phyloP scores from a whole-genome alignment of 2,329 filamentous ascomycete species.

The Hymenoscyphus fructigenus region DNA sequence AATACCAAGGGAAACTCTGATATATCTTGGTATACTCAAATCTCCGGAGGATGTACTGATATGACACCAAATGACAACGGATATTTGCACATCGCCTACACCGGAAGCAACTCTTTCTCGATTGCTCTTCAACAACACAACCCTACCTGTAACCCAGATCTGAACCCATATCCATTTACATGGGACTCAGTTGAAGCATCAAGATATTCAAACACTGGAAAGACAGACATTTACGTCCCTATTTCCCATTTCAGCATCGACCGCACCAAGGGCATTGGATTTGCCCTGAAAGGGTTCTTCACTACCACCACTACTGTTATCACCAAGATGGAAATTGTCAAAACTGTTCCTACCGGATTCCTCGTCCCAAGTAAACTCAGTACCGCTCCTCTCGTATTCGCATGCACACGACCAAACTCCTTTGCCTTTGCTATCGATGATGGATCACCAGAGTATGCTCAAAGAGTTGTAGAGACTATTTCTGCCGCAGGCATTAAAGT shows the following conservation, averaged over 20 bases:
- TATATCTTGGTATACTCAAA: slow-evolving; percentile 59
- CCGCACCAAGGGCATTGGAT: slow-evolving; percentile 52
- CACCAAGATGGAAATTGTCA: slow-evolving; percentile 60
- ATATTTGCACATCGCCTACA: slow-evolving; percentile 65
- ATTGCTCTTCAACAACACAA: slow-evolving; percentile 69
- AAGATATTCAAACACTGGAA: slow-evolving; percentile 51
- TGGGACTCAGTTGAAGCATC: slow-evolving; percentile 66
- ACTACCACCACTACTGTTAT: slow-evolving; percentile 50
- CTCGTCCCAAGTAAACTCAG: slow-evolving; percentile 59
- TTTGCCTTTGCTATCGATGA: slow-evolving; percentile 75
- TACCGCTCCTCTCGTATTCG: slow-evolving; percentile 59
- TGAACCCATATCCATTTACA: slow-evolving; percentile 63
- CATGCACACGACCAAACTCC: slow-evolving; percentile 65
- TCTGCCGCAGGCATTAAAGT: slow-evolving; percentile 61
- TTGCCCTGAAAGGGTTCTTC: slow-evolving; percentile 66
- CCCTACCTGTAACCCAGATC: slow-evolving; percentile 51
- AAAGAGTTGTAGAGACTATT: slow-evolving; percentile 61
- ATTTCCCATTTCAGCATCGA: slow-evolving; percentile 65
- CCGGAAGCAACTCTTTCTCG: slow-evolving; percentile 61
- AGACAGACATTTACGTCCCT: slow-evolving; percentile 63
- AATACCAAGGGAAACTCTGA: slow-evolving; percentile 57
- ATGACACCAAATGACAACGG: slow-evolving; percentile 52
- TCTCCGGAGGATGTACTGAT: slow-evolving; percentile 55
- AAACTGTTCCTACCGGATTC: slow-evolving; percentile 50
- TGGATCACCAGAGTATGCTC: slow-evolving; percentile 58